Evolutionary conservation across 176 grass and related monocot species (phyloP), one percentile per base, ranked within the genome.

Genomic region (Puya raimondii): DNA sequence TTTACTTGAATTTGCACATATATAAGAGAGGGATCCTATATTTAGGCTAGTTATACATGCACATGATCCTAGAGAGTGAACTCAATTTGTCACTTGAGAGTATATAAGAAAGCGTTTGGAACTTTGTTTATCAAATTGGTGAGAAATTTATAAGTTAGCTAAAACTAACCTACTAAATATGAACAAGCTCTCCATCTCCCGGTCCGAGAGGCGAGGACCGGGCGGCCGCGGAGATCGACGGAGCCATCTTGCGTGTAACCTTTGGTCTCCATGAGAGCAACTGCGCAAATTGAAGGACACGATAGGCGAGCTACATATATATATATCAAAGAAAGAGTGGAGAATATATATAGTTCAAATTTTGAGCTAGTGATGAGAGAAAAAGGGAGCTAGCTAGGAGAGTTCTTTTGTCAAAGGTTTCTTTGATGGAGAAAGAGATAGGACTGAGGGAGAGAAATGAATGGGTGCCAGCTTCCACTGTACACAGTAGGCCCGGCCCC

Each of bases 161-260:
- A 10, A 53, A 10, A 70, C 10, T 11, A 53, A 92, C 89, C 89
- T 16, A 93, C 90, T 52, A 93, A 66, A 78, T 88, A 93, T 67
- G 74, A 68, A 68, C 90, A 93, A 59, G 90, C 90, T 58, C 77
- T 86, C 90, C 90, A 93, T 50, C 83, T 80, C 2, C 90, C 90
- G 3, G 90, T 93, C 67, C 52, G 58, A 0, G 83, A 63, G 21
- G 90, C 83, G 51, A 84, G 3, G 11, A 23, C 86, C 8, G 83
- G 90, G 16, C 80, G 80, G 49, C 90, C 86, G 0, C 64, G 83
- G 75, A 93, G 75, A 69, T 89, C 86, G 17, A 88, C 86, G 21
- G 90, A 84, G 21, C 90, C 86, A 53, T 93, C 90, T 77, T 86
- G 70, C 3, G 90, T 84, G 76, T 77, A 82, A 0, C 59, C 76